Base-by-base conservation (phyloP, 345 rosid genomes). In the Salix suchowensis region DNA sequence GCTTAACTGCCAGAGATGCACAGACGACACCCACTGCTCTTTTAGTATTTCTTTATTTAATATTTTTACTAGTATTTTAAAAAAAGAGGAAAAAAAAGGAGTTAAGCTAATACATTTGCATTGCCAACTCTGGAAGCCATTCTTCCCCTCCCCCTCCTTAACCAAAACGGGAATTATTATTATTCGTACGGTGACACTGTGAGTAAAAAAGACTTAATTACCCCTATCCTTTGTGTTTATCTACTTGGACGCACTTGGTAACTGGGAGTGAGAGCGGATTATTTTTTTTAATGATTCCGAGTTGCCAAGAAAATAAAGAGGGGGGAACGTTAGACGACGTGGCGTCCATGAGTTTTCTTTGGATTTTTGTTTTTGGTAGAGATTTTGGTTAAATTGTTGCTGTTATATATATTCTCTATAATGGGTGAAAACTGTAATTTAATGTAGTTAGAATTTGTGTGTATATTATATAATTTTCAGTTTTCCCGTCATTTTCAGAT, bases 41-140 rank as follows among this genome's bases (percentile, higher is more conserved):
- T 46, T 36, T 34, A 18, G 23, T 19, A 6, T 55, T 18, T 39
- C 5, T 58, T 36, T 23, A 18, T 9, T 40, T 40, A 8, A 9
- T 40, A 10, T 40, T 40, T 40, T 40, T 40, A 40, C 44, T 10
- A 40, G 9, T 9, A 8, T 40, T 40, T 10, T 10, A 40, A 10
- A 40, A 40, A 40, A 40, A 39, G 9, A 9, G 2, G 9, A 39
- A 40, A 40, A 40, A 10, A 40, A 40, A 9, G 14, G 44, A 40
- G 44, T 2, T 23, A 54, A 52, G 60, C 60, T 19, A 58, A 58
- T 23, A 23, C 62, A 55, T n/a, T 13, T n/a, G 80, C 87, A 88
- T 94, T 90, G 94, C 94, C 93, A 88, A 87, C 83, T 79, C 89
- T 82, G 66, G 92, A 94, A 88, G 95, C 87, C 87, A 94, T 89